Evolutionary conservation across 2,329 filamentous ascomycete species (phyloP), one percentile per base, ranked within the genome.

Genomic region (Aureobasidium sp.): DNA sequence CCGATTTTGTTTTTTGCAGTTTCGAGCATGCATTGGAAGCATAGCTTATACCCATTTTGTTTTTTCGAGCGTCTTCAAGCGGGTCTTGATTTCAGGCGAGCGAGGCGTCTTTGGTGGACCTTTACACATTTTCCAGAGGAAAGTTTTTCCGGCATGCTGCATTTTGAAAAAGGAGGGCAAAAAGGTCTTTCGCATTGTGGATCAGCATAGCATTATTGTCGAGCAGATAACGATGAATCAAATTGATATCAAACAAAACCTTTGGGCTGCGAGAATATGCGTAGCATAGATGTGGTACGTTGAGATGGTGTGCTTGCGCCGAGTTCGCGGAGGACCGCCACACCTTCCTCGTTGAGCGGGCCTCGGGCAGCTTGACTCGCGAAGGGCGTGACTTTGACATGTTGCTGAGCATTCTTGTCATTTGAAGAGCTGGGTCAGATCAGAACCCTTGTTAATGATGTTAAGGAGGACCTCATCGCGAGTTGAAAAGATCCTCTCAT

Each of bases 41-140:
- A 19, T 25, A 17, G 30, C 8, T 50, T 50, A 50, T 50, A 38
- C 34, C 47, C 47, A 50, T 50, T n/a, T n/a, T n/a, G 47, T 16
- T 50, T 50, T 48, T 27, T 25, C 16, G 37, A 48, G 42, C 44
- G 44, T 48, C 37, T 38, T 48, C 44, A 48, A 48, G 44, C 44
- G 44, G 44, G 44, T 16, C 32, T 48, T 35, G 32, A 48, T 48
- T 37, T 37, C 22, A 24, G 44, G 32, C 30, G 30, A 38, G 32
- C 44, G 44, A 37, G 30, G 44, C 30, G 44, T 35, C n/a, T 32
- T 29, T 37, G 30, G n/a, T n/a, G n/a, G 27, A 12, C 41, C 29
- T 45, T n/a, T n/a, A n/a, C 41, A 24, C 29, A 45, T 45, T 44
- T 44, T n/a, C 17, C 6, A 21, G 29, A 45, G 41, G 29, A 34